Evolutionary conservation across 352 stramenopile genomes (phyloP).

Genomic region (Pythium apleroticum): DNA sequence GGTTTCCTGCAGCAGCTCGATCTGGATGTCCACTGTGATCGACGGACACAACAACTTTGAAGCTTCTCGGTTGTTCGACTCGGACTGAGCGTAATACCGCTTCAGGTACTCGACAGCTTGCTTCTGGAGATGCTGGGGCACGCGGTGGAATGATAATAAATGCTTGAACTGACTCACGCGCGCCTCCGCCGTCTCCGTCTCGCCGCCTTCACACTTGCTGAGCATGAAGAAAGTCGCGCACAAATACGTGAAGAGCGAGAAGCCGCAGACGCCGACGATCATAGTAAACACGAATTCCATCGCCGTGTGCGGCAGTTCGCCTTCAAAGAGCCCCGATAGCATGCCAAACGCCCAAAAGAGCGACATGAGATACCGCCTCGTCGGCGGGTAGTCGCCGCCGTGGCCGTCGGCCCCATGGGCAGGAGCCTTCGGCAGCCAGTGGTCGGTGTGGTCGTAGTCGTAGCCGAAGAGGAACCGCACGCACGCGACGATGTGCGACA

Average conservation of each 20-base stretch:
- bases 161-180: slow-evolving; percentile 71
- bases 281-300: slow-evolving; percentile 66
- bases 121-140: slow-evolving; percentile 44
- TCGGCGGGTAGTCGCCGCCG: slow-evolving; percentile 14
- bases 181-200: slow-evolving; percentile 53
- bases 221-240: slow-evolving; percentile 77
- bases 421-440: slow-evolving; percentile 44
- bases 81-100: slow-evolving; percentile 59
- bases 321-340: slow-evolving; percentile 56
- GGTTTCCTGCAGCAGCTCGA: slow-evolving; percentile 52
- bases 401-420: not conserved
- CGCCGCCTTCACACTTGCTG: slow-evolving; percentile 65
- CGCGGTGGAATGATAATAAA: slow-evolving; percentile 61
- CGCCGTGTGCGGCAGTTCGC: slow-evolving; percentile 50
- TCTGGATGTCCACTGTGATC: slow-evolving; percentile 67
- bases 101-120: slow-evolving; percentile 70
- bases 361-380: slow-evolving; percentile 49
- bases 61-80: slow-evolving; percentile 62
- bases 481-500: slow-evolving; percentile 61
- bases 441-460: slow-evolving; percentile 38
- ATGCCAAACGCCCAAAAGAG: slow-evolving; percentile 71
- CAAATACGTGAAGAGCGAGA: slow-evolving; percentile 68
- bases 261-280: slow-evolving; percentile 50
- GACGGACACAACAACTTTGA: slow-evolving; percentile 64
- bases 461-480: slow-evolving; percentile 50